phyloP scores from a whole-genome alignment of 345 rosid genomes.

The Fremontodendron californicum region DNA sequence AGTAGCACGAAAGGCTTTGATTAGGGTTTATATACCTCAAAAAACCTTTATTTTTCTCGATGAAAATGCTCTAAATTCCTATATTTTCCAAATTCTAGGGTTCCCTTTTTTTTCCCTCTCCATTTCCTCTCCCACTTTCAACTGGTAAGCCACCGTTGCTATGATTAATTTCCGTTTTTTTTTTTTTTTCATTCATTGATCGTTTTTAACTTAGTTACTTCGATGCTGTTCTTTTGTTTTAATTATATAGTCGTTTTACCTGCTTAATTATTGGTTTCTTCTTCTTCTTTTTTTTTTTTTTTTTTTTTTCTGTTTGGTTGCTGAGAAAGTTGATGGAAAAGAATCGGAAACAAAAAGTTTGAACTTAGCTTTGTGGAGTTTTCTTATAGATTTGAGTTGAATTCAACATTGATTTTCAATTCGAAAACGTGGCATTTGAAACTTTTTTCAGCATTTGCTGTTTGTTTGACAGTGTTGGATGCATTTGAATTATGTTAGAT shows the following conservation, averaged over 20 bases:
- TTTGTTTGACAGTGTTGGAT: neutral
- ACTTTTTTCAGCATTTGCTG: neutral
- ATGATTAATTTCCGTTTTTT: neutral
- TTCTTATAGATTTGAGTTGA: neutral
- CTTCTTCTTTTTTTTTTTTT: no score
- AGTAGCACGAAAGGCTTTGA: neutral
- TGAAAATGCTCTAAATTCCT: neutral
- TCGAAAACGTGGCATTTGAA: neutral
- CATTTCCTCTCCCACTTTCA: neutral
- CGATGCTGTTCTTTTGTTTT: neutral
- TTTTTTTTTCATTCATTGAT: neutral
- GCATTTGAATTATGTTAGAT: neutral
- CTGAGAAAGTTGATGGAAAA: conserved; percentile 6
- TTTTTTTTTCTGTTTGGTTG: neutral
- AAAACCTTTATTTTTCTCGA: neutral
- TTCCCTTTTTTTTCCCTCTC: neutral
- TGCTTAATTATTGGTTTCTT: neutral
- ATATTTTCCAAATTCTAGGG: neutral
- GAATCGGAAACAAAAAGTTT: neutral
- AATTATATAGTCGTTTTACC: neutral
- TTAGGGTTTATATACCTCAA: neutral
- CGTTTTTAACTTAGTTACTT: neutral
- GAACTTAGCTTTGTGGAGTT: neutral
- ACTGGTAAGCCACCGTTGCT: conserved; percentile 1
- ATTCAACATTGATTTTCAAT: neutral